Percentiles rank a stretch among this genome's conserved stretches.
Evolutionary conservation across 768 basidiomycete genomes (phyloP).

Genomic region (Leccinum longicurvipes): DNA sequence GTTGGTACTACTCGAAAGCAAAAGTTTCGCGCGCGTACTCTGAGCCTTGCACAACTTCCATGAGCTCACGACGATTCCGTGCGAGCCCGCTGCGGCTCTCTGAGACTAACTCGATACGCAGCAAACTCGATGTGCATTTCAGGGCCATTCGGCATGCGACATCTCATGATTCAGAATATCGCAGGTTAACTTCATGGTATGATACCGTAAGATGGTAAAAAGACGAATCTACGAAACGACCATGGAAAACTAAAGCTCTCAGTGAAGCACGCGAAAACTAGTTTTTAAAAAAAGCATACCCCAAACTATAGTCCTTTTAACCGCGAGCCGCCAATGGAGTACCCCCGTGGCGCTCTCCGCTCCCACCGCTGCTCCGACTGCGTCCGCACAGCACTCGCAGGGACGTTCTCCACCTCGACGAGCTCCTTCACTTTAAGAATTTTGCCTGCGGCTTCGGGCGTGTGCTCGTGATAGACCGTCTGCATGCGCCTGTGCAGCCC

Average conservation of each 20-base stretch:
- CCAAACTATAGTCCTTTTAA: conserved; percentile 16
- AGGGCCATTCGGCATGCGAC: not conserved
- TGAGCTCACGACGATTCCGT: too few species aligned
- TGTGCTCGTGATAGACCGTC: conserved; percentile 77
- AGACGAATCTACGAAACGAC: not conserved
- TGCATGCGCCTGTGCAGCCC: conserved; percentile 67
- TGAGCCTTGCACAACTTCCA: too few species aligned
- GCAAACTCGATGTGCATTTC: not conserved
- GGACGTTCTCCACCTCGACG: conserved; percentile 84
- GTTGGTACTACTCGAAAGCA: too few species aligned
- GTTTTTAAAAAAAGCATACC: conserved; percentile 3
- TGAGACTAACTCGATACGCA: not conserved
- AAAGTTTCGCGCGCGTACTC: too few species aligned
- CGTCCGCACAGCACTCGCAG: conserved; percentile 60
- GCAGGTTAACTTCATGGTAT: not conserved
- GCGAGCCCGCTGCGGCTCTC: too few species aligned
- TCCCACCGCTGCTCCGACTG: conserved; percentile 65
- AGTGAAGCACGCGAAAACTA: not conserved
- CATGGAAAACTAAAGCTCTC: not conserved
- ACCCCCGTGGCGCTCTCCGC: conserved; percentile 66
- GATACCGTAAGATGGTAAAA: not conserved
- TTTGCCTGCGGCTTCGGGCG: conserved; percentile 75
- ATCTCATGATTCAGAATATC: not conserved
- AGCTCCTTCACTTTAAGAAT: conserved; percentile 89
- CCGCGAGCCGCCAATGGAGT: conserved; percentile 46